A percentile compares a stretch with the other conserved stretches of the same genome.
These are phyloP conservation scores for Leccinum ponderosum DNA, from an alignment of 1,284 basidiomycete species.

Conservation along the genomic window DNA sequence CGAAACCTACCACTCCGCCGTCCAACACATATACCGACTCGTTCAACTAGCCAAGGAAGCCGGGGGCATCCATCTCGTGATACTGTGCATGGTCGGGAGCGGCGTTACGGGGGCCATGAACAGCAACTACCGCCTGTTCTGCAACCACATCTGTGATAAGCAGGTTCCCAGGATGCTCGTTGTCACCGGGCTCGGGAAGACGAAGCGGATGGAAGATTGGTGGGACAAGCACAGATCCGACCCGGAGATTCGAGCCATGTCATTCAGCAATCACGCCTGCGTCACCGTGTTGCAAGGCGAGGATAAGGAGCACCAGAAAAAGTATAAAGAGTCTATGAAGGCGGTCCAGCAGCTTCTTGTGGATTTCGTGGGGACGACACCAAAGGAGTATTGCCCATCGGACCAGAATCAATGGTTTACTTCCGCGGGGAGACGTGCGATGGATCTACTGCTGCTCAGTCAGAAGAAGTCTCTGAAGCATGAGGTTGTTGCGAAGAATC, in stretches of 20 bases:
- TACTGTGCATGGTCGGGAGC: constrained; percentile 29
- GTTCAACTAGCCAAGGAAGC: constrained; percentile 10
- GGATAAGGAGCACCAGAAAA: constrained; percentile 11
- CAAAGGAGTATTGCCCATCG: constrained; percentile 9
- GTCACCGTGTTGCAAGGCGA: constrained; percentile 29
- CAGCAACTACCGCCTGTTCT: constrained; percentile 29
- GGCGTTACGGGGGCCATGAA: constrained; percentile 15
- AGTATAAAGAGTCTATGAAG: constrained; percentile 15
- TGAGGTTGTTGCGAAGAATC: constrained; percentile 14
- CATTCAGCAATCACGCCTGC: constrained; percentile 20
- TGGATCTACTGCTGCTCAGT: constrained; percentile 14
- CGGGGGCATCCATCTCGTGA: constrained; percentile 29
- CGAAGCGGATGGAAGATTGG: constrained; percentile 30
- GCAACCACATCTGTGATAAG: constrained; percentile 17
- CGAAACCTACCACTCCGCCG: constrained; percentile 14
- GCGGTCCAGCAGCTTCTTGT: constrained; percentile 12
- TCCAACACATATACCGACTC: constrained; percentile 24
- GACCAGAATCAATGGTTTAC: constrained; percentile 18
- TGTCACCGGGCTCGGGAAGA: constrained; percentile 31
- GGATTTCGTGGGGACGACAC: constrained; percentile 10
- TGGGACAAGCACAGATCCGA: constrained; percentile 28
- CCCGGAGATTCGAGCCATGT: constrained; percentile 11
- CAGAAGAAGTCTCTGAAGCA: constrained; percentile 8
- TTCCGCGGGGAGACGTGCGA: constrained; percentile 14
- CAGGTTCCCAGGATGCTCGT: constrained; percentile 28